These are phyloP conservation scores for Salix suchowensis DNA, from an alignment of 345 rosid species.

Conservation along the genomic window DNA sequence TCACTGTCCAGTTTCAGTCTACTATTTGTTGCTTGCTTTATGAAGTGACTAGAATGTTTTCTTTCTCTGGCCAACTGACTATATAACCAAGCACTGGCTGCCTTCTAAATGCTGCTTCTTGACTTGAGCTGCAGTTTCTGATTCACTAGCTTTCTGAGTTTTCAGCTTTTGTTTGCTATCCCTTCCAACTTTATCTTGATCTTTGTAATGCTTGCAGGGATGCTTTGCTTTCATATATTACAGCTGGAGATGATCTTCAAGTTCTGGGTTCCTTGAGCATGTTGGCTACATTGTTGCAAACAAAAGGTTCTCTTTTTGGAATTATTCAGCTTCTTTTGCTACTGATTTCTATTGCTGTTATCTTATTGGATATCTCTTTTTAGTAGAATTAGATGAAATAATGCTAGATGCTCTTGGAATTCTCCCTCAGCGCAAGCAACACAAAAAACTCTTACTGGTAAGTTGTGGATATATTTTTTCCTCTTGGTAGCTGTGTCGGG, in stretches of 20 bases:
- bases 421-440: slow-evolving; percentile 95
- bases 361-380: slow-evolving; percentile 22
- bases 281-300: slow-evolving; percentile 85
- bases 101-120: neutral
- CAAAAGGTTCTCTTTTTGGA: slow-evolving; percentile 63
- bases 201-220: slow-evolving; percentile 52
- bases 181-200: slow-evolving; percentile 11
- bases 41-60: neutral
- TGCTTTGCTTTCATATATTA: slow-evolving; percentile 58
- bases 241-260: slow-evolving; percentile 65
- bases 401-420: slow-evolving; percentile 97
- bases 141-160: neutral
- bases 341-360: slow-evolving; percentile 9
- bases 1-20: neutral
- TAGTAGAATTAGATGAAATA: slow-evolving; percentile 83
- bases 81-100: neutral
- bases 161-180: neutral
- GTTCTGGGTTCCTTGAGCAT: slow-evolving; percentile 81
- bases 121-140: neutral
- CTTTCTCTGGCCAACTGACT: neutral
- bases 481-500: neutral
- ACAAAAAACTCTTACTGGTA: slow-evolving; percentile 89
- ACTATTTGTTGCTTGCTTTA: neutral
- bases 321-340: slow-evolving; percentile 10
- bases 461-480: slow-evolving; percentile 21